These are phyloP conservation scores for Erysimum cheiri DNA, from an alignment of 441 rosid genomes.

Conservation along the genomic window DNA sequence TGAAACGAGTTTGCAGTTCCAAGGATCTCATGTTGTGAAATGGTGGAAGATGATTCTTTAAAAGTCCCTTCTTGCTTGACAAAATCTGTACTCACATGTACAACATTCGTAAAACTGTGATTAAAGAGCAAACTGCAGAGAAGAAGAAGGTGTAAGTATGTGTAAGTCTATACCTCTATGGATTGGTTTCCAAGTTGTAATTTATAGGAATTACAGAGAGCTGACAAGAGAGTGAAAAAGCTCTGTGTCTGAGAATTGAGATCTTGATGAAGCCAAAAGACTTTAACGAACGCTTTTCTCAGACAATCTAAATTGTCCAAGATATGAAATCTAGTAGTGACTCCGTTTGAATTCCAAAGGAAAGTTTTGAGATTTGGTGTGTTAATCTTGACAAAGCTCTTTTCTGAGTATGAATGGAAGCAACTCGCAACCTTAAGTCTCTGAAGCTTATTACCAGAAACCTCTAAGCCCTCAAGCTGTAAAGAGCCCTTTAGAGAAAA, in stretches of 20 bases:
- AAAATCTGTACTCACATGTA: slow-evolving; percentile 70
- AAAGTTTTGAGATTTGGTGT: slow-evolving; percentile 54
- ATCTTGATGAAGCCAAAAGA: slow-evolving; percentile 50
- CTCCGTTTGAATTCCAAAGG: slow-evolving; percentile 60
- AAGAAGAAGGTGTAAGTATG: not conserved
- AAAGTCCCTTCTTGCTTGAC: slow-evolving; percentile 50
- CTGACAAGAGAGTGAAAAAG: slow-evolving; percentile 58
- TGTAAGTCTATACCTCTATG: slow-evolving; percentile 58
- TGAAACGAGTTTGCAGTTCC: slow-evolving; percentile 65
- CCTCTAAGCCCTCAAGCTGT: slow-evolving; percentile 60
- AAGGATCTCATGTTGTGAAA: slow-evolving; percentile 61
- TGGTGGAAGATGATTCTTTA: slow-evolving; percentile 44
- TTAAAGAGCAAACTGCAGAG: slow-evolving; percentile 15
- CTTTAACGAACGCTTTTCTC: slow-evolving; percentile 58
- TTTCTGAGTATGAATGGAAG: slow-evolving; percentile 52
- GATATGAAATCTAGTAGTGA: slow-evolving; percentile 46
- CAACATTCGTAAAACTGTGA: slow-evolving; percentile 24
- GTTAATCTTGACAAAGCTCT: slow-evolving; percentile 55
- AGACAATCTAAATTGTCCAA: slow-evolving; percentile 52
- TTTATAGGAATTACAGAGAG: slow-evolving; percentile 50
- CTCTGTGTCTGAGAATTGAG: slow-evolving; percentile 50
- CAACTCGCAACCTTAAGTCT: slow-evolving; percentile 59
- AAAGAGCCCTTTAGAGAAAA: slow-evolving; percentile 59
- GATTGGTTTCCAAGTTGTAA: slow-evolving; percentile 65
- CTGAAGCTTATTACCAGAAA: slow-evolving; percentile 53